Evolutionary conservation across 208 protist genomes (phyloP).

Genomic region (Wallacemonas sp.): DNA sequence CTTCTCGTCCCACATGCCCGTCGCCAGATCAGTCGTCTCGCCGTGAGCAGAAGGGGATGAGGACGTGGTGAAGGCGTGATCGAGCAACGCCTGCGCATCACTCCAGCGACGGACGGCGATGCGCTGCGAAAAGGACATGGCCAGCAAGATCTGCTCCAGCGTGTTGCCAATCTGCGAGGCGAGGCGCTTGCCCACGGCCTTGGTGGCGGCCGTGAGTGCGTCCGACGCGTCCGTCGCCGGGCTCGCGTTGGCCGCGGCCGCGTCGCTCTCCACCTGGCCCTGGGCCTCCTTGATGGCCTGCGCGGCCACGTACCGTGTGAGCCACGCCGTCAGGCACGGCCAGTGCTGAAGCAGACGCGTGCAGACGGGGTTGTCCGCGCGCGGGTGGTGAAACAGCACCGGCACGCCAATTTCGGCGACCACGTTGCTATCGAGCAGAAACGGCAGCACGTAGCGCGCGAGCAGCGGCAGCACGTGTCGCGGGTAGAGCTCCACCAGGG

Average conservation of each 20-base stretch:
- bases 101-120: constrained; percentile 19
- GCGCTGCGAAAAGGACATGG: constrained; percentile 52
- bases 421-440: constrained; percentile 48
- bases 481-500: constrained; percentile 37
- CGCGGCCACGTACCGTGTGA: constrained; percentile 33
- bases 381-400: constrained; percentile 32
- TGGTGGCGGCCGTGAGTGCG: background rate
- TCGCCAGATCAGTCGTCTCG: constrained; percentile 5
- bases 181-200: constrained; percentile 32
- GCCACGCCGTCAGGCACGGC: constrained; percentile 47
- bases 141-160: constrained; percentile 49
- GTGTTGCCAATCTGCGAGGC: constrained; percentile 70
- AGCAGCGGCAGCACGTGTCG: constrained; percentile 41
- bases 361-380: constrained; percentile 40
- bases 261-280: background rate
- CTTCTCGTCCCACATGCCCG: constrained; percentile 49
- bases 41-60: background rate
- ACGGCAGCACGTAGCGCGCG: constrained; percentile 55
- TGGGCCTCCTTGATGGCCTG: constrained; percentile 21
- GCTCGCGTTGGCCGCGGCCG: background rate
- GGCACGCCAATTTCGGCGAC: constrained; percentile 36
- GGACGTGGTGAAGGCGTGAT: background rate
- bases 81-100: constrained; percentile 21
- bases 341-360: constrained; percentile 55
- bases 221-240: background rate